Evolutionary conservation across 257 asterid species (phyloP).

Genomic region (Echites panduratus): DNA sequence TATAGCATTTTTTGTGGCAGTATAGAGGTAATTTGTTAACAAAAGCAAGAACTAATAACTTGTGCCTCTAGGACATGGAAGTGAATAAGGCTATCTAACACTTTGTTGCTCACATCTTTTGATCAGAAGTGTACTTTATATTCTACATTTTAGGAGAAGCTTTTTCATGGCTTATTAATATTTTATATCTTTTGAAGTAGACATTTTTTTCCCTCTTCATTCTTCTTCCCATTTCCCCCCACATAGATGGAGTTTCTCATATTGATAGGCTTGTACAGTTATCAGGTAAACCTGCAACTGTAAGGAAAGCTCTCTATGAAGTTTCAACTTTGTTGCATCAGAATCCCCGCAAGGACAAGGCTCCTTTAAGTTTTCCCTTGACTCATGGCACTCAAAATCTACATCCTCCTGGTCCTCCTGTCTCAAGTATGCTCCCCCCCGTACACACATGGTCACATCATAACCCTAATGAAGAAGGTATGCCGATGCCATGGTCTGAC

Average conservation of each 20-base stretch:
- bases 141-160: not conserved
- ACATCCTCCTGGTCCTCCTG: constrained; percentile 44
- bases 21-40: not conserved
- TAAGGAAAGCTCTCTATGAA: constrained; percentile 58
- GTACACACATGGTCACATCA: constrained; percentile 47
- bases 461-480: constrained; percentile 32
- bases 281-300: constrained; percentile 61
- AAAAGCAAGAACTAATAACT: not conserved
- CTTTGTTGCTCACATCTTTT: constrained; percentile 1
- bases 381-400: constrained; percentile 38
- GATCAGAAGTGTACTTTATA: not conserved
- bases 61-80: not conserved
- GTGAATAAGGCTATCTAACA: not conserved
- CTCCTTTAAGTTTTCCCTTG: constrained; percentile 40
- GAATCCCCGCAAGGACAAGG: constrained; percentile 66
- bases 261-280: constrained; percentile 38
- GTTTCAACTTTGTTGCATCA: constrained; percentile 69
- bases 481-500: constrained; percentile 37
- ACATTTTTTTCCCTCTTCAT: not conserved
- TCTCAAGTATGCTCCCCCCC: constrained; percentile 41
- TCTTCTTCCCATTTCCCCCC: not conserved
- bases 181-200: not conserved
- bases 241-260: constrained; percentile 18
- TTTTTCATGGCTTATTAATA: not conserved
- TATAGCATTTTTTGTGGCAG: not conserved